These are phyloP conservation scores for Hippophae rhamnoides DNA, from an alignment of 306 rosid genomes.

Conservation along the genomic window DNA sequence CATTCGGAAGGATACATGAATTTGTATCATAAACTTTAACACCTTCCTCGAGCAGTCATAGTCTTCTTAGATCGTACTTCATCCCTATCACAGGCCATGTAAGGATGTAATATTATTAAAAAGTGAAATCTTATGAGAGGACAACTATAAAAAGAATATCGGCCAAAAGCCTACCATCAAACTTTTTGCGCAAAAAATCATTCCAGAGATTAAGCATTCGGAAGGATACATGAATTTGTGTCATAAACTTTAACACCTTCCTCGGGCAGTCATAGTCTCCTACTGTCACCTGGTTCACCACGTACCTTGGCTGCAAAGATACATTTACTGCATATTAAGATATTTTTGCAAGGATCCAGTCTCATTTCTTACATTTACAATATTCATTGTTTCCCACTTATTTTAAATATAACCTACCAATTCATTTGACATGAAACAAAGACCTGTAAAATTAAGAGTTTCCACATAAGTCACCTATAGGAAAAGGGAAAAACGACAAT, in stretches of 20 bases:
- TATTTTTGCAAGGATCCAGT: neutral
- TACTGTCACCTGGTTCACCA: conserved; percentile 90
- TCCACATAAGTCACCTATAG: conserved; percentile 23
- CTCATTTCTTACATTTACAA: neutral
- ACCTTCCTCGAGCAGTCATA: conserved; percentile 94
- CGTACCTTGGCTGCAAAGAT: conserved; percentile 79
- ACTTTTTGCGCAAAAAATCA: conserved; percentile 88
- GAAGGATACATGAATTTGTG: conserved; percentile 86
- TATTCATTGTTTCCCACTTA: neutral
- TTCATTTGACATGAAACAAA: conserved; percentile 93
- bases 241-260: conserved; percentile 73
- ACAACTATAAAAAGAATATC: neutral
- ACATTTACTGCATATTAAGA: conserved; percentile 13
- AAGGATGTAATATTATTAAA: neutral
- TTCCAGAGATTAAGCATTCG: conserved; percentile 94
- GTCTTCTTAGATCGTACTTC: too few relatives aligned
- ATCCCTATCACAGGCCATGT: too few relatives aligned
- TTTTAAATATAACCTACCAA: conserved; percentile 30
- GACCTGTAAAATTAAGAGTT: conserved; percentile 43
- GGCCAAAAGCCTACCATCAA: conserved; percentile 53
- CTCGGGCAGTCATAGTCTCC: conserved; percentile 96
- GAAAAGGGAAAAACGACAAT: neutral
- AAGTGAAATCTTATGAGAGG: neutral
- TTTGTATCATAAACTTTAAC: conserved; percentile 77
- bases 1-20: conserved; percentile 85